These are phyloP conservation scores for Primulina eburnea DNA, from an alignment of 257 asterid genomes.

Conservation along the genomic window DNA sequence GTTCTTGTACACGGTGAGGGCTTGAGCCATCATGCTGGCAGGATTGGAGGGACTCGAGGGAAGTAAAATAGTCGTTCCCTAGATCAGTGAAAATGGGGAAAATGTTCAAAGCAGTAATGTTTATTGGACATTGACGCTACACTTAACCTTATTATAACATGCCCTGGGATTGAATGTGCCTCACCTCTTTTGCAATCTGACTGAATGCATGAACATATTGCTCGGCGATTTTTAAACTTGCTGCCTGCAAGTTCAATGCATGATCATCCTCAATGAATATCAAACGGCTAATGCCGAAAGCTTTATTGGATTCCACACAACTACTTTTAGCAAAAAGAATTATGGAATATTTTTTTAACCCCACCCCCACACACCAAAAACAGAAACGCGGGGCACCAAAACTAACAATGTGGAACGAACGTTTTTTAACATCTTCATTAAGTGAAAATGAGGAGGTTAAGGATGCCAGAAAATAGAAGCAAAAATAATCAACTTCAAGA, in stretches of 20 bases:
- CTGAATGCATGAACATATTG: conserved; percentile 83
- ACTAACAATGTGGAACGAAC: neutral
- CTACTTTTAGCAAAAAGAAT: neutral
- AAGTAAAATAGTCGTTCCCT: conserved; percentile 82
- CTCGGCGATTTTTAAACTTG: conserved; percentile 86
- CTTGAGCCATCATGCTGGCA: conserved; percentile 71
- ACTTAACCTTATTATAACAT: neutral
- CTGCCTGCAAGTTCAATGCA: conserved; percentile 60
- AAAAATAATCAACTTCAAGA: conserved; percentile 3
- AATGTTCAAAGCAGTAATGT: neutral
- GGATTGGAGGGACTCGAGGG: conserved; percentile 70
- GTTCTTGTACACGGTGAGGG: conserved; percentile 57
- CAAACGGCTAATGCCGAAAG: neutral
- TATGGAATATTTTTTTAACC: neutral
- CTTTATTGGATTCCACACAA: neutral
- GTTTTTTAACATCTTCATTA: neutral
- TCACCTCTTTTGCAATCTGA: conserved; percentile 81
- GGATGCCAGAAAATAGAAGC: neutral
- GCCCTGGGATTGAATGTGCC: neutral
- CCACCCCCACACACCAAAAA: neutral
- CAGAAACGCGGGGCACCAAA: neutral
- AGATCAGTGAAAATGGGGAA: conserved; percentile 7
- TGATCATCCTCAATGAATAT: neutral
- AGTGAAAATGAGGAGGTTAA: conserved; percentile 1
- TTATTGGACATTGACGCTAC: neutral